phyloP scores from a whole-genome alignment of 768 basidiomycete genomes.

The Boletus barrowsii region DNA sequence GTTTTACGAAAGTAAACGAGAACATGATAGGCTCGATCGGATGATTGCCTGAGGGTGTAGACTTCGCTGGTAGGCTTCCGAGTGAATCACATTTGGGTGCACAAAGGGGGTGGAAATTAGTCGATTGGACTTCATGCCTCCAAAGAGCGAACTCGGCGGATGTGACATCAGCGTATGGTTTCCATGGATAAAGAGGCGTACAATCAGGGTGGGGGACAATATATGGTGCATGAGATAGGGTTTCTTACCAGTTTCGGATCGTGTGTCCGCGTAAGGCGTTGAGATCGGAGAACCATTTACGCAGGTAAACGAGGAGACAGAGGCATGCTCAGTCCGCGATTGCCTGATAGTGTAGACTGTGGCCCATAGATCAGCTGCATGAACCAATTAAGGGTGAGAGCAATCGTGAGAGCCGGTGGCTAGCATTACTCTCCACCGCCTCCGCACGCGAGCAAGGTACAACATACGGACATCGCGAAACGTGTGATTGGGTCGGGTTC shows the following conservation, averaged over 20 bases:
- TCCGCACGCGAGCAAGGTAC: too few relatives aligned
- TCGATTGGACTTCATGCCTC: too few relatives aligned
- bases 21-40: too few relatives aligned
- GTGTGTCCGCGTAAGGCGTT: too few relatives aligned
- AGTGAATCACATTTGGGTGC: too few relatives aligned
- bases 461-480: neutral
- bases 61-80: too few relatives aligned
- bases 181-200: neutral
- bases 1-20: too few relatives aligned
- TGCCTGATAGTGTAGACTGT: neutral
- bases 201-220: neutral
- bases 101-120: too few relatives aligned
- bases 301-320: neutral
- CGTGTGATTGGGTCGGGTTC: neutral
- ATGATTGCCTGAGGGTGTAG: too few relatives aligned
- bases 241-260: neutral
- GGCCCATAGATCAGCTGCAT: neutral
- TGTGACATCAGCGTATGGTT: too few relatives aligned
- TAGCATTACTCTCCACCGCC: neutral
- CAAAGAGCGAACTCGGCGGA: neutral
- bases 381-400: neutral
- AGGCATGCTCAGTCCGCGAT: neutral
- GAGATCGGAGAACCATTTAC: neutral
- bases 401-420: neutral
- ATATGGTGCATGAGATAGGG: too few relatives aligned